Conservation (phyloP, 1,284 basidiomycete genomes). For the Irpex sp. region DNA sequence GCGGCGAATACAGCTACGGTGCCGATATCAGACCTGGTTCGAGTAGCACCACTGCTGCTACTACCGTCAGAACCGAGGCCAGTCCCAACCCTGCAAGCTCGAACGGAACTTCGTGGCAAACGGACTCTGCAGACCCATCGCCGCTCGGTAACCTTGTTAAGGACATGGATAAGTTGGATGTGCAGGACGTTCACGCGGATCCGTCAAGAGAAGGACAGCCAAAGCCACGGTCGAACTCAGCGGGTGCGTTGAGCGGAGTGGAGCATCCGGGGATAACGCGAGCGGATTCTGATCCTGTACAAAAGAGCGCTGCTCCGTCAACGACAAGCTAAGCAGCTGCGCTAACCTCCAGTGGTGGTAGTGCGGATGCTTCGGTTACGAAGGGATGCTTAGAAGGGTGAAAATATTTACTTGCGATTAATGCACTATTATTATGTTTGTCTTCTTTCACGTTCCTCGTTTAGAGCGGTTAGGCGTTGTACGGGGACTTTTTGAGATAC, state of each 20-base stretch:
- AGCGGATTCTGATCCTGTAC: conserved; percentile 23
- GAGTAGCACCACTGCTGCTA: conserved; percentile 12
- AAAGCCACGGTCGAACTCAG: conserved; percentile 19
- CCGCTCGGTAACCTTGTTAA: conserved; percentile 12
- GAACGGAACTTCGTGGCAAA: conserved; percentile 24
- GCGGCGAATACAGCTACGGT: background rate
- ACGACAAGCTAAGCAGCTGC: background rate
- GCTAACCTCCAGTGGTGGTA: background rate
- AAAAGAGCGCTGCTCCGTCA: background rate
- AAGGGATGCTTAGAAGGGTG: background rate
- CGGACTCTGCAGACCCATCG: conserved; percentile 13
- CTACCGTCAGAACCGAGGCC: conserved; percentile 9
- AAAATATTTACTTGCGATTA: background rate
- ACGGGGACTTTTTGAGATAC: background rate
- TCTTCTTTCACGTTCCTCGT: background rate
- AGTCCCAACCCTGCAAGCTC: conserved; percentile 17
- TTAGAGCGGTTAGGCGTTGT: background rate
- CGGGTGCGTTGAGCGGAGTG: conserved; percentile 7
- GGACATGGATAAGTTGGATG: conserved; percentile 13
- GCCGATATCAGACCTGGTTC: background rate
- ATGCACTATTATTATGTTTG: background rate
- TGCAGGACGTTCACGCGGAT: conserved; percentile 1
- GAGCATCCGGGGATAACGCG: conserved; percentile 6
- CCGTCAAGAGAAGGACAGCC: background rate
- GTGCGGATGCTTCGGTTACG: too few relatives aligned